Evolutionary conservation across 2,329 filamentous ascomycete species (phyloP).

Genomic region (Cercospora zeae-maydis): DNA sequence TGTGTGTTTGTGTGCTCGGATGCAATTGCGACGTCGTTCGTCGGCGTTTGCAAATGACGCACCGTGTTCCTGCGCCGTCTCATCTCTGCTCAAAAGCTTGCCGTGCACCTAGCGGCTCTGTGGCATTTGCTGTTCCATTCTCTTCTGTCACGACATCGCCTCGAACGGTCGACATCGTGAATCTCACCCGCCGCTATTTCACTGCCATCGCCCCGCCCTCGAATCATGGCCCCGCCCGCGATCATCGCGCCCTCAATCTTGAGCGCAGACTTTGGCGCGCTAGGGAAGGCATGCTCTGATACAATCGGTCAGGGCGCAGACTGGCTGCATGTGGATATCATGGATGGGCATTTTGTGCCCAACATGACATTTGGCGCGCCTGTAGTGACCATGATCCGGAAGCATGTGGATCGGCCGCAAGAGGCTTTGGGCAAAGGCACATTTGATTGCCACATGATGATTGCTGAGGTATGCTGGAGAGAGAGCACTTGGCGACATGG

Average conservation of each 20-base stretch:
- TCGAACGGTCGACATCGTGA: too few relatives aligned
- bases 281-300: conserved; percentile 79
- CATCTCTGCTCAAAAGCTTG: background rate
- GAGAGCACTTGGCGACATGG: background rate
- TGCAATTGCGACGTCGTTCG: background rate
- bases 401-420: conserved; percentile 73
- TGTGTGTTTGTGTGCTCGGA: background rate
- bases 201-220: background rate
- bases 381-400: conserved; percentile 89
- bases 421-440: conserved; percentile 74
- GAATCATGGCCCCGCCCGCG: conserved; percentile 75
- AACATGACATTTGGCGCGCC: conserved; percentile 97
- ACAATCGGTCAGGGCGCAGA: conserved; percentile 86
- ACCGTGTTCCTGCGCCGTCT: background rate
- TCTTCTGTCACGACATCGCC: background rate
- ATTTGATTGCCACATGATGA: conserved; percentile 99
- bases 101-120: background rate
- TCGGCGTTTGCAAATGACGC: conserved; percentile 5
- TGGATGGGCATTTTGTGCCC: conserved; percentile 98
- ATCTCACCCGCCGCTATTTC: too few relatives aligned
- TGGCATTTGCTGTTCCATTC: background rate
- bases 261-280: conserved; percentile 87
- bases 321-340: conserved; percentile 94
- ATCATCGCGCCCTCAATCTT: conserved; percentile 99
- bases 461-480: conserved; percentile 69